These are phyloP conservation scores for Calocera viscosa DNA, from an alignment of 768 basidiomycete species.

Conservation along the genomic window DNA sequence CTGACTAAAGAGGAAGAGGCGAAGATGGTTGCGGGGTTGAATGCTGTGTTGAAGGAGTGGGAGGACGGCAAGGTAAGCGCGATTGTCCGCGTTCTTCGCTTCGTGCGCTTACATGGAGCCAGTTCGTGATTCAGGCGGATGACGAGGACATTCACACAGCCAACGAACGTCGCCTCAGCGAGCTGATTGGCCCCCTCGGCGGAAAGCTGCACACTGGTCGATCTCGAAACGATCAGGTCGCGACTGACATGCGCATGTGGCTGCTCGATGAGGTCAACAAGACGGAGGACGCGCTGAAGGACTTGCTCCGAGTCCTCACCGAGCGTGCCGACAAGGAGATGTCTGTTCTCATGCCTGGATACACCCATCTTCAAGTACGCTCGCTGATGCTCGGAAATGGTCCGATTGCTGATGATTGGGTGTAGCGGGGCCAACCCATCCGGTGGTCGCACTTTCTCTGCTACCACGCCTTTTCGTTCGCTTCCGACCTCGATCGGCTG, in stretches of 20 bases:
- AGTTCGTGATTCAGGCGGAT: conserved; percentile 72
- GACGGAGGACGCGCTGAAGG: conserved; percentile 57
- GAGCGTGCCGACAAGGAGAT: conserved; percentile 90
- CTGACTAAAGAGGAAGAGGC: conserved; percentile 61
- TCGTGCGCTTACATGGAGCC: background rate
- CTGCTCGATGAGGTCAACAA: conserved; percentile 63
- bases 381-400: background rate
- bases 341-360: conserved; percentile 82
- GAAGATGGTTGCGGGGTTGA: conserved; percentile 62
- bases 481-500: conserved; percentile 76
- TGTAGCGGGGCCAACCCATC: conserved; percentile 90
- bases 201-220: conserved; percentile 97
- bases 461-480: conserved; percentile 88
- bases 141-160: conserved; percentile 99
- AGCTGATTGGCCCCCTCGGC: conserved; percentile 81
- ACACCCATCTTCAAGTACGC: conserved; percentile 88
- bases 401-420: background rate
- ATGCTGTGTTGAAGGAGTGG: conserved; percentile 76
- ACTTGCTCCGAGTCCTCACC: conserved; percentile 73
- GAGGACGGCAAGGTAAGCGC: conserved; percentile 49
- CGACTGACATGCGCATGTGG: conserved; percentile 97
- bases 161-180: conserved; percentile 86
- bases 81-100: background rate
- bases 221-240: conserved; percentile 95
- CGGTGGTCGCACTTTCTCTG: conserved; percentile 96